Evolutionary conservation across 352 stramenopile species (phyloP).

Genomic region (Pythium sukuiense): DNA sequence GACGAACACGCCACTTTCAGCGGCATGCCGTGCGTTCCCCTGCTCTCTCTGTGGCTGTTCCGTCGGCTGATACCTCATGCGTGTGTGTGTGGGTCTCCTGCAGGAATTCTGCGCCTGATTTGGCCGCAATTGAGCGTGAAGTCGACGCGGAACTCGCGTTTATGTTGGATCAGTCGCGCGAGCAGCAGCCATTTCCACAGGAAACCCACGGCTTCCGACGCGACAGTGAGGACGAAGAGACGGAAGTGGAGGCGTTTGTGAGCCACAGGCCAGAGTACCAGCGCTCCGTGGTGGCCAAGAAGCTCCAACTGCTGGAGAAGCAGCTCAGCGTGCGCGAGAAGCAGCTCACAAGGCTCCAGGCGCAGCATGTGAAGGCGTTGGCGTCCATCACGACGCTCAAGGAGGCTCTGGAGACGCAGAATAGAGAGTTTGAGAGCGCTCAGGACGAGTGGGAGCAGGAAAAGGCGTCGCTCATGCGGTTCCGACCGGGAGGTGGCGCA

Average conservation of each 20-base stretch:
- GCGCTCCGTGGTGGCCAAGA: slow-evolving; percentile 48
- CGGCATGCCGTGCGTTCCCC: slow-evolving; percentile 18
- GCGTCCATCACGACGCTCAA: slow-evolving; percentile 36
- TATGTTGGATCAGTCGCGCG: slow-evolving; percentile 17
- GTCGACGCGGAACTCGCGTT: slow-evolving; percentile 20
- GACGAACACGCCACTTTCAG: slow-evolving; percentile 13
- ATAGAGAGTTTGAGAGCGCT: slow-evolving; percentile 46
- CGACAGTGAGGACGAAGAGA: slow-evolving; percentile 1
- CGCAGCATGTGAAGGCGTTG: slow-evolving; percentile 27
- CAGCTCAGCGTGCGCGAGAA: slow-evolving; percentile 41
- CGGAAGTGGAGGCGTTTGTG: slow-evolving; percentile 34
- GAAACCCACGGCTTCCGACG: not conserved
- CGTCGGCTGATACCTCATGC: not conserved
- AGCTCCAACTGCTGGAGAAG: slow-evolving; percentile 53
- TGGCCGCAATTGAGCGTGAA: slow-evolving; percentile 26
- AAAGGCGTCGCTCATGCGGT: slow-evolving; percentile 43
- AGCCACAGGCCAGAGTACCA: slow-evolving; percentile 47
- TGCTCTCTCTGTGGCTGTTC: not conserved
- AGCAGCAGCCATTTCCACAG: not conserved
- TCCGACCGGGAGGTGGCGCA: slow-evolving; percentile 25
- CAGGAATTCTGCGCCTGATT: slow-evolving; percentile 15
- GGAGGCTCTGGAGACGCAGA: slow-evolving; percentile 33
- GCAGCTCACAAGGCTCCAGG: slow-evolving; percentile 38
- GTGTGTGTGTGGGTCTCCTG: not conserved
- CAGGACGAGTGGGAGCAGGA: slow-evolving; percentile 75